Percentiles rank a stretch among this genome's conserved stretches.
Evolutionary conservation across 1,284 basidiomycete species (phyloP).

Genomic region (Apiotrichum brassicae): DNA sequence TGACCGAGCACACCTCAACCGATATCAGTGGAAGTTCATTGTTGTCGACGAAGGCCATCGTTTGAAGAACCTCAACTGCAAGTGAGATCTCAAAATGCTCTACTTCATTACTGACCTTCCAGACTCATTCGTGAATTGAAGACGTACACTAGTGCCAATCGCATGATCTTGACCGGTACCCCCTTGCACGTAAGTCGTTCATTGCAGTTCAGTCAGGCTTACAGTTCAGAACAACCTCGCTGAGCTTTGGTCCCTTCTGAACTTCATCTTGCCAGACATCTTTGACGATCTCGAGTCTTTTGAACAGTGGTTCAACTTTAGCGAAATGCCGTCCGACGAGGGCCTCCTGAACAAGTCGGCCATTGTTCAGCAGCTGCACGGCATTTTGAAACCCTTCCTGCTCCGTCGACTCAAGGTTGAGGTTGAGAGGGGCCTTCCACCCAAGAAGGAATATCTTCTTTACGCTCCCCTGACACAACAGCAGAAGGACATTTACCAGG

Average conservation of each 20-base stretch:
- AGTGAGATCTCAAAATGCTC: conserved; percentile 25
- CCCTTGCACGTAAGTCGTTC: conserved; percentile 67
- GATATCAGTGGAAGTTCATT: conserved; percentile 82
- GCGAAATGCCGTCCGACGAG: conserved; percentile 30
- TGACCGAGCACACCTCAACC: conserved; percentile 62
- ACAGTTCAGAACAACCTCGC: conserved; percentile 73
- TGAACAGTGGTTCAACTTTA: conserved; percentile 70
- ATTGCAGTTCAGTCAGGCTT: not conserved
- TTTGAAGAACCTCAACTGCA: conserved; percentile 86
- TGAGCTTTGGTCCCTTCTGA: conserved; percentile 90
- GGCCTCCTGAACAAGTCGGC: conserved; percentile 53
- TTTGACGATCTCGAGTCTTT: conserved; percentile 86
- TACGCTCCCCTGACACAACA: conserved; percentile 78
- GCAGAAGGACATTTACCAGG: conserved; percentile 80
- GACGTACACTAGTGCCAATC: conserved; percentile 72
- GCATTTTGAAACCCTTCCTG: conserved; percentile 92
- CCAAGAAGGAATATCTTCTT: conserved; percentile 90
- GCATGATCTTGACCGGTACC: conserved; percentile 90
- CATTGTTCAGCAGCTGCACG: conserved; percentile 76
- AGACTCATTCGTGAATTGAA: conserved; percentile 84
- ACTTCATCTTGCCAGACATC: conserved; percentile 87
- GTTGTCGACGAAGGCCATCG: conserved; percentile 95
- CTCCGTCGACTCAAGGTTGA: conserved; percentile 85
- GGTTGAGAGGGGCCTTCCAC: conserved; percentile 69
- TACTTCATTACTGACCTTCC: not conserved